Percentiles rank a stretch among this genome's conserved stretches.
These are phyloP conservation scores for Trametes pubescens DNA, from an alignment of 1,284 basidiomycete species.

Conservation along the genomic window DNA sequence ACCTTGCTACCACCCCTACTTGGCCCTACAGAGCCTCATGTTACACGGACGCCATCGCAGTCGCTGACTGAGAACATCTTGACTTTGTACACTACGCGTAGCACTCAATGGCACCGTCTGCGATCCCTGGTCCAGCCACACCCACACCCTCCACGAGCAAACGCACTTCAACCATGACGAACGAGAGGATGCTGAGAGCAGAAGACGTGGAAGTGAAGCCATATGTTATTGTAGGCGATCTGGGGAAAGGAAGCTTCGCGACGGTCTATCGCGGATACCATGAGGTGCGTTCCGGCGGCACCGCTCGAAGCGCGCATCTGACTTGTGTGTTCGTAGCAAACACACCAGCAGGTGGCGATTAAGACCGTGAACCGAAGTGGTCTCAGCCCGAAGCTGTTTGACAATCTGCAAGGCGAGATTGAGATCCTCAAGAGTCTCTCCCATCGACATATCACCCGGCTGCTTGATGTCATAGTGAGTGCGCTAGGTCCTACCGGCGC, in stretches of 20 bases:
- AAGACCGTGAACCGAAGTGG: slow-evolving; percentile 94
- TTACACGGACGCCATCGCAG: not conserved
- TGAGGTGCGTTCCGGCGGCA: slow-evolving; percentile 60
- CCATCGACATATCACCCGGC: slow-evolving; percentile 92
- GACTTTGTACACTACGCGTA: slow-evolving; percentile 26
- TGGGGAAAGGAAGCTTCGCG: slow-evolving; percentile 94
- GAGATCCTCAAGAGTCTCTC: slow-evolving; percentile 95
- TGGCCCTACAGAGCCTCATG: not conserved
- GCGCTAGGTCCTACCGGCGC: not conserved
- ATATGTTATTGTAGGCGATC: slow-evolving; percentile 75
- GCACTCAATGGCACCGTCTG: slow-evolving; percentile 31
- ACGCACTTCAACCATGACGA: slow-evolving; percentile 24
- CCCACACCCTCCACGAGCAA: slow-evolving; percentile 29
- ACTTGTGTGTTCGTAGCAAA: slow-evolving; percentile 64
- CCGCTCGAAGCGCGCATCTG: not conserved
- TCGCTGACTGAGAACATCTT: slow-evolving; percentile 10
- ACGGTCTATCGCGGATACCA: slow-evolving; percentile 95
- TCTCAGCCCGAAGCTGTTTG: slow-evolving; percentile 91
- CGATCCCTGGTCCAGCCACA: slow-evolving; percentile 19
- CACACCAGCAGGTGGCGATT: slow-evolving; percentile 85
- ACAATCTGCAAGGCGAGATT: slow-evolving; percentile 98
- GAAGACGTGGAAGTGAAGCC: slow-evolving; percentile 76
- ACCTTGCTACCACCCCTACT: not conserved
- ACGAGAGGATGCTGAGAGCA: slow-evolving; percentile 33
- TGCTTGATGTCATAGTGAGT: slow-evolving; percentile 90